Evolutionary conservation across 2,329 filamentous ascomycete species (phyloP), one percentile per base, ranked within the genome.

Genomic region (Neofusicoccum parvum): DNA sequence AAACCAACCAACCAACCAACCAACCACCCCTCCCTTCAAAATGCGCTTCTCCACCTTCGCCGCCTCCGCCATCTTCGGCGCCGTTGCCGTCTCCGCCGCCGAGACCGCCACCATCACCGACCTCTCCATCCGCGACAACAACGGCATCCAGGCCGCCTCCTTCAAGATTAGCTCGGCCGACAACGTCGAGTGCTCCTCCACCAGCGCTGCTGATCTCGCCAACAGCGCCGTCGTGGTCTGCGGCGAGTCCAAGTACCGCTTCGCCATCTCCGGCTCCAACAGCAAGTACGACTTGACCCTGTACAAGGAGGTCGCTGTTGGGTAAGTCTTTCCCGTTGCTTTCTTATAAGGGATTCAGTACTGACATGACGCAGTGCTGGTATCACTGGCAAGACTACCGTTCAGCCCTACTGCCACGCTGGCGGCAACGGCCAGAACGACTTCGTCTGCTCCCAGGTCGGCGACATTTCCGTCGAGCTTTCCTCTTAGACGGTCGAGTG

Each of bases 41-140:
- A 79, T 79, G 77, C 73, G 72, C 67, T 78, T 74, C 72, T 23
- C 23, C 46, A 72, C 68, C 45, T 62, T 74, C 71, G 72, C 72
- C 65, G 69, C 72, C 67, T 63, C 27, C 27, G 27, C 27, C 27
- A 32, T 74, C 66, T 70, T 69, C 67, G 59, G 43, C 46, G 46
- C 46, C 17, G 15, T 12, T n/a, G 59, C n/a, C 46, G 10, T 50
- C n/a, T 45, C 45, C 46, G 45, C 59, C 15, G 43, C 39, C 39
- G 51, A 56, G 51, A 56, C 51, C 20, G 43, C n/a, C 43, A 62
- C 58, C 58, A 27, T 62, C 32, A 62, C 45, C 32, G 59, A 62
- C 59, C 45, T 62, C 15, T 62, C 27, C 46, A 51, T 62, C 59
- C 59, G 46, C 20, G 59, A 62, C 59, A 62, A 62, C 59, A 51